phyloP scores from a whole-genome alignment of 805 yeast species.

The Wickerhamiella nectarea region DNA sequence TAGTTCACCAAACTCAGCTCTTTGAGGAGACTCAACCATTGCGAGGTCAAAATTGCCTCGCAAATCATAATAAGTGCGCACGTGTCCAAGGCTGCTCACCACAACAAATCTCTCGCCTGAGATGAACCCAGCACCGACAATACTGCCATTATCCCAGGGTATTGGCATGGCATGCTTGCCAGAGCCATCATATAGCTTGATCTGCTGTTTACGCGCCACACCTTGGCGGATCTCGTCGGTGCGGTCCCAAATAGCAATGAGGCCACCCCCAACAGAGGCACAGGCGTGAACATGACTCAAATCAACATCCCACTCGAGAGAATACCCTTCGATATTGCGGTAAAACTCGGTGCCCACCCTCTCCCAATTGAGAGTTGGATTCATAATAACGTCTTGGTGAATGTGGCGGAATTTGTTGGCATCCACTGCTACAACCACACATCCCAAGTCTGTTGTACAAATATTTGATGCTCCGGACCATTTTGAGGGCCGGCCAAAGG shows the following conservation, averaged over 20 bases:
- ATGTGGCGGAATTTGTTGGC: constrained; percentile 9
- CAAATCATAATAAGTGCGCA: constrained; percentile 49
- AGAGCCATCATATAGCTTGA: constrained; percentile 23
- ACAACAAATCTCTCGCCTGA: constrained; percentile 41
- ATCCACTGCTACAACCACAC: background rate
- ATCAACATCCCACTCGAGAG: constrained; percentile 37
- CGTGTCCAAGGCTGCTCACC: constrained; percentile 38
- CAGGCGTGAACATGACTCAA: constrained; percentile 34
- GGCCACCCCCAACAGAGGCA: constrained; percentile 40
- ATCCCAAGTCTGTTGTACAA: background rate
- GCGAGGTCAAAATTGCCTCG: constrained; percentile 43
- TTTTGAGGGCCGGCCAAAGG: background rate
- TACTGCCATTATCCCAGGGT: constrained; percentile 35
- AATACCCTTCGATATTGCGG: constrained; percentile 44
- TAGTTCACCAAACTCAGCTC: background rate
- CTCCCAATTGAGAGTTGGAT: constrained; percentile 50
- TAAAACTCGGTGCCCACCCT: constrained; percentile 59
- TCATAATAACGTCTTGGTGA: background rate
- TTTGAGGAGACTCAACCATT: constrained; percentile 2
- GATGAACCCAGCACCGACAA: constrained; percentile 43
- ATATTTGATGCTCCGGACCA: background rate
- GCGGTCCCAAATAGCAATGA: constrained; percentile 34
- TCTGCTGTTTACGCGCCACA: constrained; percentile 10
- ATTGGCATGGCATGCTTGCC: constrained; percentile 21
- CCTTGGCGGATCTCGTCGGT: constrained; percentile 11